These are phyloP conservation scores for Colletotrichum siamense DNA, from an alignment of 2,329 filamentous ascomycete genomes.

Conservation along the genomic window DNA sequence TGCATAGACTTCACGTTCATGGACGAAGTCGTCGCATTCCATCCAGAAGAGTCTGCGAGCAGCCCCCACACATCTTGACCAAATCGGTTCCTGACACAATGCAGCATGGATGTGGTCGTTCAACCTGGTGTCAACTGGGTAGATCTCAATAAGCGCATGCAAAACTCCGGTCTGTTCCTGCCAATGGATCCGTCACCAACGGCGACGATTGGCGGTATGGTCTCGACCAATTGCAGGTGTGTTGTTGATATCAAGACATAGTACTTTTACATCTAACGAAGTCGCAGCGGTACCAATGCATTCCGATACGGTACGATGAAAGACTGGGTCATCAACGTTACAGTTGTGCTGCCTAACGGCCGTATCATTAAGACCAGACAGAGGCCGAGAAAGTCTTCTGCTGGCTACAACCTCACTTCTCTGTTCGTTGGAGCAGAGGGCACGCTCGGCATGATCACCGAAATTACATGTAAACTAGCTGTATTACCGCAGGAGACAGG, in stretches of 20 bases:
- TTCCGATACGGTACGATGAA: conserved; percentile 77
- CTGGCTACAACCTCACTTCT: conserved; percentile 74
- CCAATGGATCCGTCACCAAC: conserved; percentile 73
- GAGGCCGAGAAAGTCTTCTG: conserved; percentile 71
- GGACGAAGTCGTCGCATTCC: conserved; percentile 71
- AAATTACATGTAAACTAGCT: conserved; percentile 72
- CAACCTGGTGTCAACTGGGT: conserved; percentile 75
- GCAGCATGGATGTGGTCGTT: conserved; percentile 70
- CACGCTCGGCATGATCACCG: conserved; percentile 73
- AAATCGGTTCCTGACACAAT: not conserved
- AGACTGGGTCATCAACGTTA: conserved; percentile 76
- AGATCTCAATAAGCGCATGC: conserved; percentile 68
- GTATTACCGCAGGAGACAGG: conserved; percentile 67
- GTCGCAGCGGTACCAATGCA: conserved; percentile 59
- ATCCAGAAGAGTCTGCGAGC: conserved; percentile 57
- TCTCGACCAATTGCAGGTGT: conserved; percentile 66
- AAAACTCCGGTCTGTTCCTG: conserved; percentile 68
- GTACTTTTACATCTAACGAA: no score
- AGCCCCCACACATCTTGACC: rapidly evolving
- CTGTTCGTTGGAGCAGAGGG: conserved; percentile 76
- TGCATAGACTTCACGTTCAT: conserved; percentile 74
- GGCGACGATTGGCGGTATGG: conserved; percentile 63
- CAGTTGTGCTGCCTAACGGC: conserved; percentile 73
- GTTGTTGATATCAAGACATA: no score
- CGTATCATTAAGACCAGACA: conserved; percentile 69